A percentile compares a stretch with the other conserved stretches of the same genome.
These are phyloP conservation scores for Populus trichocarpa DNA, from an alignment of 441 rosid species.

Conservation along the genomic window DNA sequence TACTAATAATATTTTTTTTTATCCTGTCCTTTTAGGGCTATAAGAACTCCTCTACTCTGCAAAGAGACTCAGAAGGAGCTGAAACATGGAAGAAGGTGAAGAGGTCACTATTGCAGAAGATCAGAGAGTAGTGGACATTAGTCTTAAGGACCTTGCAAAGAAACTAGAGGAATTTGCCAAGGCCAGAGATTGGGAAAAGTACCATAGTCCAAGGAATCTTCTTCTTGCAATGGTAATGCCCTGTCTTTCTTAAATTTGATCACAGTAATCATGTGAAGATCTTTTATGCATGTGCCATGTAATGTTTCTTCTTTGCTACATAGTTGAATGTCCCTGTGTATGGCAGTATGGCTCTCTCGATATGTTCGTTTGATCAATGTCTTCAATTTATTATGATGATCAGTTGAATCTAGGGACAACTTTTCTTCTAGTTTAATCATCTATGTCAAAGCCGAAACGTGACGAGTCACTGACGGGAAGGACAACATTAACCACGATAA, in stretches of 20 bases:
- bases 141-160: slow-evolving; percentile 42
- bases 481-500: no score
- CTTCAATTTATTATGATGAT: no score
- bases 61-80: not conserved
- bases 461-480: no score
- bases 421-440: no score
- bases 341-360: no score
- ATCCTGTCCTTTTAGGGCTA: slow-evolving; percentile 4
- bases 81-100: slow-evolving; percentile 31
- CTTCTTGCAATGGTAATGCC: slow-evolving; percentile 50
- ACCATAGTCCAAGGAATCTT: slow-evolving; percentile 52
- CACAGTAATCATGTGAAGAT: not conserved
- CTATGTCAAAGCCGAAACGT: no score
- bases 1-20: not conserved
- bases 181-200: slow-evolving; percentile 51
- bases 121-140: slow-evolving; percentile 30
- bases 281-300: not conserved
- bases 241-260: not conserved
- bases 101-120: slow-evolving; percentile 13
- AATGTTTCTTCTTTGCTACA: not conserved
- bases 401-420: no score
- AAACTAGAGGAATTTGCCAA: slow-evolving; percentile 45
- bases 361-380: no score
- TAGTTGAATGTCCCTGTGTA: no score
- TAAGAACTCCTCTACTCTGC: slow-evolving; percentile 18